Base-by-base conservation (phyloP, 306 rosid genomes). In the Prunus persica region DNA sequence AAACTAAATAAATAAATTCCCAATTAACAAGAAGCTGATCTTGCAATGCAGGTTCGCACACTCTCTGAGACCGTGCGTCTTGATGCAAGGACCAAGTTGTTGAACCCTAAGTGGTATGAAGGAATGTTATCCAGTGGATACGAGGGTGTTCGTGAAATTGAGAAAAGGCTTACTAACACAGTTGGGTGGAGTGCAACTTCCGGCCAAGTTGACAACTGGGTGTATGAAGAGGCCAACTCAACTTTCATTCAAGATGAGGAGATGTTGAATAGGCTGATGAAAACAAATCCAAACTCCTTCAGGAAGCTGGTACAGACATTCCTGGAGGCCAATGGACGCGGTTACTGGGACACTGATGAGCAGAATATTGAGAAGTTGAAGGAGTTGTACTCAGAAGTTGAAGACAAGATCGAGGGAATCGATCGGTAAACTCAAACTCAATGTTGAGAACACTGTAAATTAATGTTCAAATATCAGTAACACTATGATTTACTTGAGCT, bases 121-220 rank as follows among this genome's bases (percentile, higher is more conserved):
- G 99, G 98, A 77, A 95, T 95, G 99, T 41, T 95, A 82, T 89
- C 98, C 3, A 89, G 83, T 11, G 99, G 99, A 16, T 95, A 95
- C 1, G 99, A 95, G 82, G 99, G 99, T 30, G 99, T 90, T 22
- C 97, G 98, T 0, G 99, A 95, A 70, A 95, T 95, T 8, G 99
- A 95, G 86, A 95, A 95, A 88, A 89, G 98, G 64, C 97, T 95
- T 10, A 91, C 98, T 0, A 95, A 95, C 73, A 95, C 99, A 12
- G 99, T 95, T 2, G 99, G 99, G 62, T 95, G 99, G 99, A 95
- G 98, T 89, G 99, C 98, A 57, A 95, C 99, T 58, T 95, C 99
- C 28, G 99, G 99, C 22, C 99, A 95, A 83, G 99, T 95, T 24
- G 99, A 95, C 86, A 95, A 95, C 87, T 95, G 97, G 97, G 99